These are phyloP conservation scores for Microdochium nivale DNA, from an alignment of 2,329 filamentous ascomycete species.

Conservation along the genomic window DNA sequence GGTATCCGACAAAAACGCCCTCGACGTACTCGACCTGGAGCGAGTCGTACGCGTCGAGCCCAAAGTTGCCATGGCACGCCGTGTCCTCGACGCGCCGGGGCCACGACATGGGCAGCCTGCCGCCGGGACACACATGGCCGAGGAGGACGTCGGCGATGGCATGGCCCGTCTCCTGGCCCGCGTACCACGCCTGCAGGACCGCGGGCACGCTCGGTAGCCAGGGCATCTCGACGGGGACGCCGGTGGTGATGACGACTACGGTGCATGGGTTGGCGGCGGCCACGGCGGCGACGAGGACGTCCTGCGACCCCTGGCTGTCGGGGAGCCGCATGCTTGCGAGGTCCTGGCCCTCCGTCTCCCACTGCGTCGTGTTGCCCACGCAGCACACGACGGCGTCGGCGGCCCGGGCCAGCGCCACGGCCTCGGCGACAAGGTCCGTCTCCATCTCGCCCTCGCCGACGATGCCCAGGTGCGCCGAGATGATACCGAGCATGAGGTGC, in stretches of 20 bases:
- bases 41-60: constrained; percentile 43
- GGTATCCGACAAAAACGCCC: constrained; percentile 54
- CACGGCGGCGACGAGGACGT: neutral
- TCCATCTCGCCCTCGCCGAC: constrained; percentile 1
- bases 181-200: constrained; percentile 42
- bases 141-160: constrained; percentile 39
- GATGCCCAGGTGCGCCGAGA: neutral
- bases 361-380: constrained; percentile 2
- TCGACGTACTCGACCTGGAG: constrained; percentile 52
- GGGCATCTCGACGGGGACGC: constrained; percentile 59
- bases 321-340: neutral
- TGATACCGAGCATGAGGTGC: neutral
- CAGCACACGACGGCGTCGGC: neutral
- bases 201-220: constrained; percentile 53
- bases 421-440: neutral
- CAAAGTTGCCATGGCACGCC: constrained; percentile 3
- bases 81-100: neutral
- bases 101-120: constrained; percentile 35
- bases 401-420: neutral
- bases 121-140: constrained; percentile 34
- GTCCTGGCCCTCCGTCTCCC: constrained; percentile 2
- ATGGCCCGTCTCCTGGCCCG: constrained; percentile 41
- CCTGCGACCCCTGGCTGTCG: neutral
- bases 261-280: constrained; percentile 53
- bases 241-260: constrained; percentile 61